phyloP scores from a whole-genome alignment of 2,329 filamentous ascomycete genomes.

The Mariannaea elegans region DNA sequence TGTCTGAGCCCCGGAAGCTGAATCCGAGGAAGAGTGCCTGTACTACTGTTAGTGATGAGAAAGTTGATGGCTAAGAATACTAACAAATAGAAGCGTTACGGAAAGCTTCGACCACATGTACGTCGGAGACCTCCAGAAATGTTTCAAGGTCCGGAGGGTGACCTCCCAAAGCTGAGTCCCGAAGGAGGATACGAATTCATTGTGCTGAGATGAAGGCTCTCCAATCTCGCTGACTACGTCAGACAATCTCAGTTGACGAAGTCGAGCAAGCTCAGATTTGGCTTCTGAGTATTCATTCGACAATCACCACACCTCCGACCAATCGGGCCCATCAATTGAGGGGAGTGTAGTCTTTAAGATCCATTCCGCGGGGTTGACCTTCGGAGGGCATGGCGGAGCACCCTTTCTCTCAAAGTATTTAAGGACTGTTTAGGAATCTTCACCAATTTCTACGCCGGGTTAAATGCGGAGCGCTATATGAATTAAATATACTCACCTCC shows the following conservation, averaged over 20 bases:
- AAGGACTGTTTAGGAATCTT: slow-evolving; percentile 71
- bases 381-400: slow-evolving; percentile 66
- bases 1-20: background rate
- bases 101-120: slow-evolving; percentile 31
- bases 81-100: background rate
- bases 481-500: slow-evolving; percentile 65
- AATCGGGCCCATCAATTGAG: slow-evolving; percentile 50
- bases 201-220: background rate
- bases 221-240: background rate
- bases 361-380: slow-evolving; percentile 75
- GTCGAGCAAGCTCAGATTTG: slow-evolving; percentile 62
- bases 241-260: slow-evolving; percentile 53
- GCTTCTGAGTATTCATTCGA: slow-evolving; percentile 63
- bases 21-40: slow-evolving; percentile 11
- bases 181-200: slow-evolving; percentile 62
- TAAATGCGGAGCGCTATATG: background rate
- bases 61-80: background rate
- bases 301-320: slow-evolving; percentile 67
- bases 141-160: slow-evolving; percentile 62
- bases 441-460: slow-evolving; percentile 71
- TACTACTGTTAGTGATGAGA: background rate
- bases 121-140: background rate
- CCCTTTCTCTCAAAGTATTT: slow-evolving; percentile 79
- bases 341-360: slow-evolving; percentile 40
- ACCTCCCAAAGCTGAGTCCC: slow-evolving; percentile 71